Evolutionary conservation across 2,329 filamentous ascomycete genomes (phyloP).

Genomic region (Calonectria leucothoes): DNA sequence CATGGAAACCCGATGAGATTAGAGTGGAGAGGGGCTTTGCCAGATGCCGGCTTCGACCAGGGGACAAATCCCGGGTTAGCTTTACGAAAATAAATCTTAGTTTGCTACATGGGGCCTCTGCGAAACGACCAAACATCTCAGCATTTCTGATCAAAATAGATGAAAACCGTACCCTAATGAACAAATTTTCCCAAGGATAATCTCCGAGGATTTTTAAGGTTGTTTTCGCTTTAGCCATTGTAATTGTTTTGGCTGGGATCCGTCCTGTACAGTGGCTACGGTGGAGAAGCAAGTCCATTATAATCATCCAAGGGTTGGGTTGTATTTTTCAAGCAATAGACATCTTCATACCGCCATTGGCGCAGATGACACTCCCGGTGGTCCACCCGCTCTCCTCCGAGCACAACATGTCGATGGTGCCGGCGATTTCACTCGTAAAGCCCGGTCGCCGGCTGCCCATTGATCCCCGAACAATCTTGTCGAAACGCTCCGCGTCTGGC

Average conservation of each 20-base stretch:
- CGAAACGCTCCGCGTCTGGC: slow-evolving; percentile 46
- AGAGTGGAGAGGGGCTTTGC: not conserved
- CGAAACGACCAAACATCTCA: too few relatives aligned
- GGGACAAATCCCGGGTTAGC: not conserved
- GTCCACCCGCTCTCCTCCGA: slow-evolving; percentile 74
- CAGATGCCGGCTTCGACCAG: not conserved
- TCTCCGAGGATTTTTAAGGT: too few relatives aligned
- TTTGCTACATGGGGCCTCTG: too few relatives aligned
- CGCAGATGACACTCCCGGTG: slow-evolving; percentile 78
- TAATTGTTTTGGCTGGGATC: too few relatives aligned
- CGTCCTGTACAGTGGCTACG: too few relatives aligned
- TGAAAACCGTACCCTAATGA: too few relatives aligned
- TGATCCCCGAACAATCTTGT: slow-evolving; percentile 45
- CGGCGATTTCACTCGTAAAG: slow-evolving; percentile 69
- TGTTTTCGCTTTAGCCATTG: too few relatives aligned
- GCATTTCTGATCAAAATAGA: too few relatives aligned
- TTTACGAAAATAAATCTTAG: not conserved
- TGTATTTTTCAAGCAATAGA: slow-evolving; percentile 43
- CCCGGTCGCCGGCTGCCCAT: slow-evolving; percentile 50
- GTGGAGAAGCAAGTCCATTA: too few relatives aligned
- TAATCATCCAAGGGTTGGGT: too few relatives aligned
- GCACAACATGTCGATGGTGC: slow-evolving; percentile 78
- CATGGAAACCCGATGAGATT: not conserved
- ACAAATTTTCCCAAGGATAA: too few relatives aligned
- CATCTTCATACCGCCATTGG: slow-evolving; percentile 68